Conservation (phyloP, 768 basidiomycete species). For the Mycena belliarum region DNA sequence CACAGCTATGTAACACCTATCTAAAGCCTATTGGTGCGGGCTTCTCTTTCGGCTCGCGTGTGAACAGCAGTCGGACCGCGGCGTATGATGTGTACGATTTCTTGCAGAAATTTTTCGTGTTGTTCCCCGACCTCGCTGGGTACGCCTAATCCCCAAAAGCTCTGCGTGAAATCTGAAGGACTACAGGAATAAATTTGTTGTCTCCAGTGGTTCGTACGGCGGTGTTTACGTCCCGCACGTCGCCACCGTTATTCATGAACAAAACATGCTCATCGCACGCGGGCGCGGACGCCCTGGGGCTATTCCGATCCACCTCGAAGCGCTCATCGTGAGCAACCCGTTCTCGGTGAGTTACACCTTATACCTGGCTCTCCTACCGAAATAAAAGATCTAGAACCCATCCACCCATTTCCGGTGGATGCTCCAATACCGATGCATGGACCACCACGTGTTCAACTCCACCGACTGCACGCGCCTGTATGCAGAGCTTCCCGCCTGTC, state of each 20-base stretch:
- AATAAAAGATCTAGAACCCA: background rate
- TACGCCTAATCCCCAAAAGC: background rate
- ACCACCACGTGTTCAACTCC: constrained; percentile 30
- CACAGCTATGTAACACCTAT: too few species aligned
- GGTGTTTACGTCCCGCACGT: constrained; percentile 32
- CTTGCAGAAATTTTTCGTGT: constrained; percentile 33
- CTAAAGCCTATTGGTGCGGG: background rate
- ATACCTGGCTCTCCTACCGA: background rate
- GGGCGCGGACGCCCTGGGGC: constrained; percentile 22
- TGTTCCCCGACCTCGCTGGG: constrained; percentile 22
- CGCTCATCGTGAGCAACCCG: constrained; percentile 33
- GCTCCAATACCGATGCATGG: constrained; percentile 29
- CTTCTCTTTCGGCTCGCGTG: constrained; percentile 13
- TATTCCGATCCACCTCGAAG: constrained; percentile 32
- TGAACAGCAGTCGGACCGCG: constrained; percentile 33
- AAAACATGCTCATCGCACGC: constrained; percentile 28
- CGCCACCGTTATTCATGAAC: constrained; percentile 33
- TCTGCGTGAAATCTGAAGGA: background rate
- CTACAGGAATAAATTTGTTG: constrained; percentile 25
- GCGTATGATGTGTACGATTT: constrained; percentile 38
- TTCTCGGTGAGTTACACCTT: constrained; percentile 19
- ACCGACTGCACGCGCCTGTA: constrained; percentile 29
- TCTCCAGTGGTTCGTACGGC: constrained; percentile 37
- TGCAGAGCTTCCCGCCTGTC: constrained; percentile 27
- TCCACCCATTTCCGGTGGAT: constrained; percentile 28